phyloP scores from a whole-genome alignment of 345 rosid genomes.

The Psidium guajava region DNA sequence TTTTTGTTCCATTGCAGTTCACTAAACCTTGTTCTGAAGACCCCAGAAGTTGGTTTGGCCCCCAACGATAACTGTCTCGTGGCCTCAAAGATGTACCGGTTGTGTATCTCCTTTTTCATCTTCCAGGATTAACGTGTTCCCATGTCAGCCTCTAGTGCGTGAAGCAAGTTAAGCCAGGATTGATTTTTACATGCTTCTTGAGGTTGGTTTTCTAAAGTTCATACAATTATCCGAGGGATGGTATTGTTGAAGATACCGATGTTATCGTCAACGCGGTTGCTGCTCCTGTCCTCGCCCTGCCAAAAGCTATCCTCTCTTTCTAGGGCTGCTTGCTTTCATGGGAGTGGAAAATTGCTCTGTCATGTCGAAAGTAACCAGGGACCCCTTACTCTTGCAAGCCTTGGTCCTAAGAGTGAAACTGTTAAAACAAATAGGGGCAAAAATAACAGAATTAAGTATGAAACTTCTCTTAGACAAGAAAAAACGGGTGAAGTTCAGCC shows the following conservation, averaged over 20 bases:
- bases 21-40: background rate
- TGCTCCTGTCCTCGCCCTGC: constrained; percentile 40
- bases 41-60: background rate
- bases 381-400: constrained; percentile 57
- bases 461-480: background rate
- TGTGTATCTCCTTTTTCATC: background rate
- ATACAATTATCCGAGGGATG: background rate
- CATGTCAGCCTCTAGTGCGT: background rate
- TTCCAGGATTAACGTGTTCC: background rate
- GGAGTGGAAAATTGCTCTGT: constrained; percentile 26
- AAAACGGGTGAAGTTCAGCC: background rate
- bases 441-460: constrained; percentile 11
- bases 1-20: background rate
- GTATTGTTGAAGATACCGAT: constrained; percentile 27
- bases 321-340: constrained; percentile 19
- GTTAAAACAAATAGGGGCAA: constrained; percentile 11
- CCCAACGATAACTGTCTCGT: background rate
- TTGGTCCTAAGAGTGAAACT: constrained; percentile 29
- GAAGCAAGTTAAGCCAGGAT: background rate
- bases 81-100: background rate
- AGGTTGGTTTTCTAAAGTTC: background rate
- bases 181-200: background rate
- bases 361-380: constrained; percentile 26
- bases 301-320: constrained; percentile 31
- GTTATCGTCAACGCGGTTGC: constrained; percentile 46